phyloP scores from a whole-genome alignment of 2,329 filamentous ascomycete genomes.

The Camillea tinctor region DNA sequence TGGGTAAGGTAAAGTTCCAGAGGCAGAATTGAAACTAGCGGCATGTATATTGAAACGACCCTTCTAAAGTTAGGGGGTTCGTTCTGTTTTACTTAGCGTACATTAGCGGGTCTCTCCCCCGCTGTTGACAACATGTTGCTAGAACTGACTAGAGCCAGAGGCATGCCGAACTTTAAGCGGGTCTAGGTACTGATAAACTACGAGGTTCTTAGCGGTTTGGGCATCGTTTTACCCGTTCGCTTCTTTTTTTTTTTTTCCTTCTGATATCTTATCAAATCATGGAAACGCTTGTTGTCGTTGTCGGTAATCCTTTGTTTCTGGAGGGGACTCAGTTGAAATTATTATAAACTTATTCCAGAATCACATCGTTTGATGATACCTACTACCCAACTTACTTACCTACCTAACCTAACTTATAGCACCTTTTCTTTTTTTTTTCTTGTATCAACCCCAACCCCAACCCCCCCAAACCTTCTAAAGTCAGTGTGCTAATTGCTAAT shows the following conservation, averaged over 20 bases:
- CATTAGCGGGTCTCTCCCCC: no score
- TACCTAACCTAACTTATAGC: no score
- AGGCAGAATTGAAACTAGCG: no score
- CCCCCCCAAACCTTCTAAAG: no score
- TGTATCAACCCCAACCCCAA: no score
- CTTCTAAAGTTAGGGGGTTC: no score
- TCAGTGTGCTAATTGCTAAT: no score
- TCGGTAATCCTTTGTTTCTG: not conserved
- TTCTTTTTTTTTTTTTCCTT: not conserved
- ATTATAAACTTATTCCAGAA: not conserved
- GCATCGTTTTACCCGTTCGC: not conserved
- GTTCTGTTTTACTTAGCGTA: not conserved
- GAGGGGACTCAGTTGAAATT: not conserved
- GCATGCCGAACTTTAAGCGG: not conserved
- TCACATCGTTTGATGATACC: not conserved
- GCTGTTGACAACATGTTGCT: not conserved
- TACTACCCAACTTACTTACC: no score
- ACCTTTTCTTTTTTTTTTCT: no score
- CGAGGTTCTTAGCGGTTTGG: not conserved
- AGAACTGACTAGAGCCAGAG: not conserved
- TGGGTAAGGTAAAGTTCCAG: no score
- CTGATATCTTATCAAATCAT: not conserved
- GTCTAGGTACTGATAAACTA: not conserved
- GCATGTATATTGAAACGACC: no score
- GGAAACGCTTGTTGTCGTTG: not conserved